phyloP scores from a whole-genome alignment of 2,329 filamentous ascomycete species.

The Cladophialophora exuberans region DNA sequence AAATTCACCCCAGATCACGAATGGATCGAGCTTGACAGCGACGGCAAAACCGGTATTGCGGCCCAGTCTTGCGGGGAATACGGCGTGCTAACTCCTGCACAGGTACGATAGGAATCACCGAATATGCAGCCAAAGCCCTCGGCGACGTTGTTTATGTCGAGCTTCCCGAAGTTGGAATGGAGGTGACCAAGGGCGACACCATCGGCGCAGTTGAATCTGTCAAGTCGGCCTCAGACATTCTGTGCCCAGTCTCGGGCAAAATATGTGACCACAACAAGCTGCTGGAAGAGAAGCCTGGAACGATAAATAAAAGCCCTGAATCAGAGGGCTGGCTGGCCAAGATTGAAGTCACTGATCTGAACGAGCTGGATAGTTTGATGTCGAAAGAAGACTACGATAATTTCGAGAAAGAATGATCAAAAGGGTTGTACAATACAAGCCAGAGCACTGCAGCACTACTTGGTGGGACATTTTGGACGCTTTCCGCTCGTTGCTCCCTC shows the following conservation, averaged over 20 bases:
- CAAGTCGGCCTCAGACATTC: conserved; percentile 97
- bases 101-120: conserved; percentile 80
- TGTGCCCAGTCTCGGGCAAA: conserved; percentile 79
- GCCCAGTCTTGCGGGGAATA: neutral
- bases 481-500: neutral
- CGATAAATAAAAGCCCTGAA: conserved; percentile 90
- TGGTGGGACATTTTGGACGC: too few relatives aligned
- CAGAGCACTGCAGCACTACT: too few relatives aligned
- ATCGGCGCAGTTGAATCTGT: conserved; percentile 97
- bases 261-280: conserved; percentile 73
- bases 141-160: conserved; percentile 98
- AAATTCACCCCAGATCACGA: conserved; percentile 97
- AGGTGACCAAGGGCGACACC: conserved; percentile 75
- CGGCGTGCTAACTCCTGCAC: conserved; percentile 6
- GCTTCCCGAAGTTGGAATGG: conserved; percentile 73
- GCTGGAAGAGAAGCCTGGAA: conserved; percentile 82
- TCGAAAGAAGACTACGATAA: conserved; percentile 74
- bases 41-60: conserved; percentile 73
- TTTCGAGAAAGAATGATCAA: conserved; percentile 55
- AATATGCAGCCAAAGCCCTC: conserved; percentile 87
- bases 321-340: conserved; percentile 91
- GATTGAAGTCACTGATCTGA: conserved; percentile 72
- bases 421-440: too few relatives aligned
- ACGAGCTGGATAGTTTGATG: conserved; percentile 78
- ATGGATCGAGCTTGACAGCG: conserved; percentile 87